Evolutionary conservation across 1,284 basidiomycete species (phyloP).

Genomic region (Inonotus obliquus): DNA sequence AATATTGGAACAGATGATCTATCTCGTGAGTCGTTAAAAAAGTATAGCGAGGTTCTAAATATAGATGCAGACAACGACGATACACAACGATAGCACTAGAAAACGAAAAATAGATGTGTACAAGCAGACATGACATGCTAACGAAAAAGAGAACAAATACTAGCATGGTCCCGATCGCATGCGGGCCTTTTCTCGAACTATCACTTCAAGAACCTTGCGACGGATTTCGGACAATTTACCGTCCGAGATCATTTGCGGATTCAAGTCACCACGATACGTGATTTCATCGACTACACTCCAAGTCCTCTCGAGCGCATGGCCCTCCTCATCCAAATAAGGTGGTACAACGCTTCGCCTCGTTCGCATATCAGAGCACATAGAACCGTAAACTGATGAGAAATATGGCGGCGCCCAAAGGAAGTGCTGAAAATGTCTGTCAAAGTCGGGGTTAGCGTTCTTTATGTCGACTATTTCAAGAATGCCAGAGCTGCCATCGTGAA

Average conservation of each 20-base stretch:
- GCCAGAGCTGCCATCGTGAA: background rate
- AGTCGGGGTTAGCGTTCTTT: no score
- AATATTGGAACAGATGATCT: no score
- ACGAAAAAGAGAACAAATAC: no score
- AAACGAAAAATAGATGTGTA: background rate
- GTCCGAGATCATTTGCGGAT: background rate
- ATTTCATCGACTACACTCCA: background rate
- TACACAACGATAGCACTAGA: background rate
- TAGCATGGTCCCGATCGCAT: background rate
- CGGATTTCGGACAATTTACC: background rate
- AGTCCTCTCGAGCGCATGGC: background rate
- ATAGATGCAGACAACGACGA: no score
- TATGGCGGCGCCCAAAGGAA: background rate
- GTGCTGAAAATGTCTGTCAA: background rate
- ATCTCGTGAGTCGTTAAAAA: no score
- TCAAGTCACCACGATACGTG: background rate
- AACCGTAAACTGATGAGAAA: background rate
- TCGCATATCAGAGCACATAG: background rate
- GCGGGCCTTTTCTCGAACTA: background rate
- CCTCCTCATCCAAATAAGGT: background rate
- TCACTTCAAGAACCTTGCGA: background rate
- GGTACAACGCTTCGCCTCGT: background rate
- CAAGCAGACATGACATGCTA: no score
- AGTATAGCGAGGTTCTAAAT: background rate
- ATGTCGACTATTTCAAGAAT: background rate